Evolutionary conservation across 2,329 filamentous ascomycete genomes (phyloP), one percentile per base, ranked within the genome.

Genomic region (Cadophora malorum): DNA sequence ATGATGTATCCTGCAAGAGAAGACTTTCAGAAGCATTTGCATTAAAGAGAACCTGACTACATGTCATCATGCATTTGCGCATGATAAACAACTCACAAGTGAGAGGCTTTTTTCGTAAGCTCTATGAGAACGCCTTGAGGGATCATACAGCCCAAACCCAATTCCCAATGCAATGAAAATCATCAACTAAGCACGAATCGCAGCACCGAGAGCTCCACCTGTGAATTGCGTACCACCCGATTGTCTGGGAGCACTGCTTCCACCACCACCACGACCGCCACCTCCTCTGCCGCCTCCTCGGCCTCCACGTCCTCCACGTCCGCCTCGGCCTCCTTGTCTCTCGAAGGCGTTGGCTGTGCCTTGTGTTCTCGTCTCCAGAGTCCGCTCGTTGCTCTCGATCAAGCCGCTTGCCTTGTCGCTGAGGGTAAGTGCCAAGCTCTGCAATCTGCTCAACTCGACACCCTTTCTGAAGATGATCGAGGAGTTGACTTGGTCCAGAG

Each of bases 391-490:
- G 75, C 90, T 90, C 86, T 99, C 96, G 78, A 98, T 97, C 69
- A 99, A 90, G 64, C 91, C 89, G 79, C 94, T 97, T 67, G 96
- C 95, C 87, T 98, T 99, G 84, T 99, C 96, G 68, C 92, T 93
- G 63, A 99, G 86, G 10, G 94, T 96, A 73, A 99, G 90, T 38
- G 96, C 94, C 78, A 99, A 86, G 80, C 93, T 97, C 83, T 99
- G 96, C 72, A 99, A 88, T 75, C 96, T 90, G 78, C 93, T 97
- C 72, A 99, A 89, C 86, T 99, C 96, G 71, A 99, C 96, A 68
- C 96, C 96, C 90, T 99, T 98, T 81, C 96, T 91, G 92, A 99
- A 99, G 83, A 98, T 96, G 81, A 99, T 93, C 63, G 93, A 96
- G 74, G 92, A 90, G 77, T 96, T 97, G 82, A 99, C 95, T 83